Evolutionary conservation across 352 stramenopile species (phyloP), one percentile per base, ranked within the genome.

Genomic region (Phytophthora citricola): DNA sequence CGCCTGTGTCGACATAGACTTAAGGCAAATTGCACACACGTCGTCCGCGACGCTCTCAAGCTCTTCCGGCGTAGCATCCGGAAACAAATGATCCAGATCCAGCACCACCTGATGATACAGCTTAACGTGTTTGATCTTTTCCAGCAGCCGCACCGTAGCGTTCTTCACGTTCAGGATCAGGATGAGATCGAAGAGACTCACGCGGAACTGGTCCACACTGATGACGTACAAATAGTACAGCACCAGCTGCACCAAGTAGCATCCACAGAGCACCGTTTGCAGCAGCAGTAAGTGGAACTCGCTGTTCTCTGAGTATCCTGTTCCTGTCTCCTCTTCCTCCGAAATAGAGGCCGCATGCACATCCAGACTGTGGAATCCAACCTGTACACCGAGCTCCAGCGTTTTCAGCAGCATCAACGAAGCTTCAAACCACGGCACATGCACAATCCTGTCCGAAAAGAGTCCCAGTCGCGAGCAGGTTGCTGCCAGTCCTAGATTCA

Each of bases 161-260:
- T 89, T 92, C 65, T 93, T 93, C n/a, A 93, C 83, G 31, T 91
- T 92, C 17, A 93, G 53, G 39, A 93, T 89, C 51, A 93, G 58
- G 31, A 92, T 90, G 26, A 93, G 83, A 51, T 93, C 85, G 31
- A 92, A 76, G 43, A 93, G 82, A 34, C 81, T 91, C 27, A 92
- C 81, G 24, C 85, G 78, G 65, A 93, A 93, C 48, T 92, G 79
- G 64, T 92, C 83, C 32, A 91, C 74, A 41, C 85, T 89, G 60
- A 93, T 89, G 31, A 93, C 89, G 52, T 91, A 93, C 45, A 92
- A 65, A 47, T 93, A 92, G 69, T 93, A 93, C 46, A 82, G 57
- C 31, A 93, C 77, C 27, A 93, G 69, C 53, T 87, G 83, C 58
- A 89, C 69, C 49, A 93, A 59, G 58, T 93, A 90, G 41, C 67